Evolutionary conservation across 2,329 filamentous ascomycete species (phyloP).

Genomic region (Colletotrichum melonis): DNA sequence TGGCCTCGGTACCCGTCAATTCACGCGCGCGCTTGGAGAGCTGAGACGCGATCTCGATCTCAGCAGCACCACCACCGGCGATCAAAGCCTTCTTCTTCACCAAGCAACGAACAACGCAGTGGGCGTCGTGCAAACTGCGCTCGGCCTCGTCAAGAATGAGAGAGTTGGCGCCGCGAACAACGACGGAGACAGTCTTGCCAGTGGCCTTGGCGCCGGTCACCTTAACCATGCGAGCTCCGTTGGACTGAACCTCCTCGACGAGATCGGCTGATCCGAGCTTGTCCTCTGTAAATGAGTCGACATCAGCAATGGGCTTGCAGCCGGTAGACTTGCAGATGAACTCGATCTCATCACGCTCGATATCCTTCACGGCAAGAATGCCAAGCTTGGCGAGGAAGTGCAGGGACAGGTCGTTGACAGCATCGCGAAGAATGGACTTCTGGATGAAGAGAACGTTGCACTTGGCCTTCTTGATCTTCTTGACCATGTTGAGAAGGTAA

Average conservation of each 20-base stretch:
- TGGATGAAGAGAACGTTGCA: conserved; percentile 99
- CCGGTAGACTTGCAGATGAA: conserved; percentile 99
- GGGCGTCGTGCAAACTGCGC: conserved; percentile 94
- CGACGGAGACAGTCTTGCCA: conserved; percentile 91
- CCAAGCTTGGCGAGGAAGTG: conserved; percentile 98
- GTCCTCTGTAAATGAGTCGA: conserved; percentile 98
- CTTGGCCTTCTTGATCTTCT: conserved; percentile 99
- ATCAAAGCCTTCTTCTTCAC: conserved; percentile 99
- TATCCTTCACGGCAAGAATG: conserved; percentile 96
- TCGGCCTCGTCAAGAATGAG: conserved; percentile 97
- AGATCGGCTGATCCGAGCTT: conserved; percentile 95
- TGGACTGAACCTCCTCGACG: conserved; percentile 89
- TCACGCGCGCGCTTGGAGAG: conserved; percentile 85
- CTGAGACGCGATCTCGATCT: conserved; percentile 94
- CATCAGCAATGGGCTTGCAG: conserved; percentile 98
- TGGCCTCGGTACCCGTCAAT: conserved; percentile 90
- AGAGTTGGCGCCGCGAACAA: conserved; percentile 92
- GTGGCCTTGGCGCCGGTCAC: conserved; percentile 89
- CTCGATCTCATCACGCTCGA: conserved; percentile 98
- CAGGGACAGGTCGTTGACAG: conserved; percentile 95
- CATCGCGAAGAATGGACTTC: conserved; percentile 97
- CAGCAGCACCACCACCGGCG: conserved; percentile 93
- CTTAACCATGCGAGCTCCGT: conserved; percentile 93
- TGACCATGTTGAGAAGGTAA: conserved; percentile 98
- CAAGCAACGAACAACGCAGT: conserved; percentile 95